phyloP scores from a whole-genome alignment of 768 basidiomycete species.

The Russula olivacea region DNA sequence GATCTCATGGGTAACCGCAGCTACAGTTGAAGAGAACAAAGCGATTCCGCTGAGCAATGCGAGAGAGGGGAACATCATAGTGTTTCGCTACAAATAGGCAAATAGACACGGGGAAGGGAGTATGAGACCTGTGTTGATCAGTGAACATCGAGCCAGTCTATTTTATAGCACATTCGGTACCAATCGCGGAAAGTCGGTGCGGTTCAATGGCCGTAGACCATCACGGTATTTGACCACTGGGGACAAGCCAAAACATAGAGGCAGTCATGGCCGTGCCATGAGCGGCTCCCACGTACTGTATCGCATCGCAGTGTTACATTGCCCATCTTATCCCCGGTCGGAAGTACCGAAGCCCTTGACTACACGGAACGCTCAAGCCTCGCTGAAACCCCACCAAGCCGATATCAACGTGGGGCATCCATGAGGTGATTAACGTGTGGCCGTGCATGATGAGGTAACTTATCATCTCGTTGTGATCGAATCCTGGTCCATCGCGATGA shows the following conservation, averaged over 20 bases:
- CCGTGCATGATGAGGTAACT: too few relatives aligned
- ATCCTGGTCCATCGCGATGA: too few relatives aligned
- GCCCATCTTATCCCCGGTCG: too few relatives aligned
- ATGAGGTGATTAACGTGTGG: too few relatives aligned
- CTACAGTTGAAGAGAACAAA: conserved; percentile 6
- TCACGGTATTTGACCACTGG: neutral
- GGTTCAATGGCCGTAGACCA: neutral
- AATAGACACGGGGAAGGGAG: neutral
- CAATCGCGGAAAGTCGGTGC: neutral
- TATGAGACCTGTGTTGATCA: neutral
- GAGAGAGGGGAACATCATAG: neutral
- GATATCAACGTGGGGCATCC: too few relatives aligned
- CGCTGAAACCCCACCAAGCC: too few relatives aligned
- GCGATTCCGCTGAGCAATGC: conserved; percentile 1
- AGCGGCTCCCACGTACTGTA: too few relatives aligned
- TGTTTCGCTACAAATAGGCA: neutral
- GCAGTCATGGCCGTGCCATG: too few relatives aligned
- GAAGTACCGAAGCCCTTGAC: too few relatives aligned
- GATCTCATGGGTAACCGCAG: neutral
- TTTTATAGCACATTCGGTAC: neutral
- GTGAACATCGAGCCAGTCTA: neutral
- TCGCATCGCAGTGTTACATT: too few relatives aligned
- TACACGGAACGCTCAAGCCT: too few relatives aligned
- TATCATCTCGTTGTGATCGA: too few relatives aligned
- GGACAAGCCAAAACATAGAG: neutral